Evolutionary conservation across 1,139 yeast species (phyloP), one percentile per base, ranked within the genome.

Genomic region (Kodamaea suecica): DNA sequence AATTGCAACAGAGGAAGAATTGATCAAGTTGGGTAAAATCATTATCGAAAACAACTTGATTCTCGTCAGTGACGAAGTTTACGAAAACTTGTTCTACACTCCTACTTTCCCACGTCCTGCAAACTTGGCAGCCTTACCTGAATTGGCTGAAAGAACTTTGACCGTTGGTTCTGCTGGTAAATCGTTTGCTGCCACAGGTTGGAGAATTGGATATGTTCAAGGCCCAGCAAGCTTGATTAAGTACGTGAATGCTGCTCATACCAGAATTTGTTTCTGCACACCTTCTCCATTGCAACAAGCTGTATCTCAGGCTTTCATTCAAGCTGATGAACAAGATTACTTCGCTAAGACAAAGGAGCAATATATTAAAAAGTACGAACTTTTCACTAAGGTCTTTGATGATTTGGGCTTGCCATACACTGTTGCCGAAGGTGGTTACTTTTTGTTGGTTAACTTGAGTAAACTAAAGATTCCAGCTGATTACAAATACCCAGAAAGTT

Each of bases 121-220:
- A 2, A 76, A 85, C 2, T 64, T 92, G 38, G 67, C 80, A 4
- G 36, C 41, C n/a, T 61, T 70, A 39, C 88, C 90, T 3, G 95
- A 87, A 51, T 75, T 88, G 42, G 81, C 78, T 19, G 76, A 78
- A 37, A 68, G 92, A 50, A 86, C 97, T 0, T 66, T 92, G 39
- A 83, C 97, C 5, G 95, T 92, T 13, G 97, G 97, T 0, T 86
- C 96, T 20, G 98, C 97, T 4, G 98, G 98, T 41, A 92, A 92
- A 62, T 81, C 95, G 0, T 92, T 92, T 66, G 95, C 96, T 17
- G 96, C 96, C 27, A 92, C 98, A 17, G 98, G 98, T 37, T 92
- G 97, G 97, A 80, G 98, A 67, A 77, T 92, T 36, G 98, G 98
- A 35, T 92, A 95, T 92, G 74, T 90, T 26, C 82, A 90, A 44